phyloP scores from a whole-genome alignment of 495 filamentous ascomycete genomes.

The Platismatia glauca region DNA sequence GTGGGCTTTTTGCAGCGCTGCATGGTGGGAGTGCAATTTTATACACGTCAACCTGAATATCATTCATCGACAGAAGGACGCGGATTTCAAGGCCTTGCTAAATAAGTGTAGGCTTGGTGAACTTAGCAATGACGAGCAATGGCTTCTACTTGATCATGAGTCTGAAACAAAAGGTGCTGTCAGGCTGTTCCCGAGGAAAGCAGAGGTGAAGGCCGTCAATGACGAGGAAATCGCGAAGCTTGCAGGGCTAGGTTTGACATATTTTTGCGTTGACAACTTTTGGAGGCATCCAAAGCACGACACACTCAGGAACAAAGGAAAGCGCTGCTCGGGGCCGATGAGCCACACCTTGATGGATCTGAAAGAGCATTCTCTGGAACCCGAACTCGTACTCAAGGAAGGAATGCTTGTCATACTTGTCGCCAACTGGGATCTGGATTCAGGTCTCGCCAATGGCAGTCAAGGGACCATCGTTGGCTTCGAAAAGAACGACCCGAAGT shows the following conservation, averaged over 20 bases:
- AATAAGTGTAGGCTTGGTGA: slow-evolving; percentile 42
- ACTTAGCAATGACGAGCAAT: slow-evolving; percentile 26
- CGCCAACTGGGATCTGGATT: slow-evolving; percentile 31
- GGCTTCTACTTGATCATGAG: slow-evolving; percentile 39
- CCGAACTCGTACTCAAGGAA: slow-evolving; percentile 31
- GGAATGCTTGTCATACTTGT: slow-evolving; percentile 40
- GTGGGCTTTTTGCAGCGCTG: slow-evolving; percentile 24
- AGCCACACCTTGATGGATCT: slow-evolving; percentile 19
- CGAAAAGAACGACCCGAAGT: slow-evolving; percentile 14
- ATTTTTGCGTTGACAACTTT: slow-evolving; percentile 26
- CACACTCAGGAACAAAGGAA: slow-evolving; percentile 20
- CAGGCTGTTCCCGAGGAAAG: slow-evolving; percentile 37
- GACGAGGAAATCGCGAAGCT: slow-evolving; percentile 31
- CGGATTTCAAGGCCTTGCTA: slow-evolving; percentile 40
- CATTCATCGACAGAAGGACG: slow-evolving; percentile 47
- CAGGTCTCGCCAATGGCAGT: slow-evolving; percentile 42
- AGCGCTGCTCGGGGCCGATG: slow-evolving; percentile 18
- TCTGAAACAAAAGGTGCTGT: slow-evolving; percentile 37
- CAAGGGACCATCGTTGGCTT: slow-evolving; percentile 41
- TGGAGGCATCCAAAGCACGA: slow-evolving; percentile 19
- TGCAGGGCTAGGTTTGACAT: slow-evolving; percentile 9
- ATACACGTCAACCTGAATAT: slow-evolving; percentile 34
- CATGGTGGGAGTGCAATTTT: slow-evolving; percentile 32
- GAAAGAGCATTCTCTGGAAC: slow-evolving; percentile 7
- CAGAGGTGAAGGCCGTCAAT: slow-evolving; percentile 36